Conservation (phyloP, 257 asterid species). For the Solanum neorickii region DNA sequence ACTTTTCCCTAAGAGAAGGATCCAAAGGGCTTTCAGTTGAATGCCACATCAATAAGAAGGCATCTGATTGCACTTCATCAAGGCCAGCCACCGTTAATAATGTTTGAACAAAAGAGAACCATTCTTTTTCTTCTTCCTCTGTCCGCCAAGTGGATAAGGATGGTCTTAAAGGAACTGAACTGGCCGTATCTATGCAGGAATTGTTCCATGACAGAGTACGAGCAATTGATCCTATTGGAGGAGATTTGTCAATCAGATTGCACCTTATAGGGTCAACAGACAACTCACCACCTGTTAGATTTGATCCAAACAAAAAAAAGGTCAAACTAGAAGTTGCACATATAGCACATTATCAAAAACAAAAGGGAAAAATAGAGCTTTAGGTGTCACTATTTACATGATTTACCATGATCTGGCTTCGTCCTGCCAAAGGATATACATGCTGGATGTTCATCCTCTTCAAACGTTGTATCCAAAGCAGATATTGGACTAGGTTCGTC, state of each 20-base stretch:
- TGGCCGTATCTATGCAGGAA: constrained; percentile 49
- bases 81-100: constrained; percentile 58
- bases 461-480: constrained; percentile 62
- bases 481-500: constrained; percentile 94
- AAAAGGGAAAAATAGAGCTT: neutral
- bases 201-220: constrained; percentile 69
- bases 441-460: constrained; percentile 43
- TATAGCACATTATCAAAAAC: neutral
- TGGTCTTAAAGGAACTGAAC: constrained; percentile 37
- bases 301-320: neutral
- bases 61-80: constrained; percentile 34
- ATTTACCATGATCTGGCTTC: constrained; percentile 42
- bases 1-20: constrained; percentile 67
- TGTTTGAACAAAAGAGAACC: constrained; percentile 46
- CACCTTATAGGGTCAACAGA: constrained; percentile 25
- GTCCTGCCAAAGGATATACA: constrained; percentile 22
- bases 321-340: neutral
- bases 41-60: constrained; percentile 53
- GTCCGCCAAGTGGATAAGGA: constrained; percentile 27
- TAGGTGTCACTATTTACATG: neutral
- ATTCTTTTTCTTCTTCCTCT: constrained; percentile 59
- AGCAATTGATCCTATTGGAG: constrained; percentile 91
- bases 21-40: constrained; percentile 72
- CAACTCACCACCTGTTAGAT: constrained; percentile 40
- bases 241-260: constrained; percentile 85